Evolutionary conservation across 208 protist species (phyloP).

Genomic region (Acanthamoeba lugdunensis): DNA sequence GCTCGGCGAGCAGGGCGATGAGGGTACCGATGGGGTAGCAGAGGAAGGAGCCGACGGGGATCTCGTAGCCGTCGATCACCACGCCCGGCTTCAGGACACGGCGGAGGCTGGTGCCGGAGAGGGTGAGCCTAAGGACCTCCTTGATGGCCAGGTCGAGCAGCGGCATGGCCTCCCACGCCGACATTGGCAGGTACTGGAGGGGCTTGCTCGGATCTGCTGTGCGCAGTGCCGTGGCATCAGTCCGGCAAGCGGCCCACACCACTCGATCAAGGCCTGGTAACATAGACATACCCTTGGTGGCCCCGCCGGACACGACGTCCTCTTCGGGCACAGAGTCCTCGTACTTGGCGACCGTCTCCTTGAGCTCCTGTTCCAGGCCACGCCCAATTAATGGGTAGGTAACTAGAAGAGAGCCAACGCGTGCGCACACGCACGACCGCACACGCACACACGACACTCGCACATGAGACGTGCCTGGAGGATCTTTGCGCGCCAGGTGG

Average conservation of each 20-base stretch:
- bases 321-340: not conserved
- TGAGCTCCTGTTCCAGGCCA: not conserved
- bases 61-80: constrained; percentile 49
- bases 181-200: constrained; percentile 5
- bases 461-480: not conserved
- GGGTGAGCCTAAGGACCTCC: not conserved
- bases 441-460: too few relatives aligned
- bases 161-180: constrained; percentile 41
- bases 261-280: too few relatives aligned
- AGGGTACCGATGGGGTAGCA: not conserved
- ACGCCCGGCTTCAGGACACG: not conserved
- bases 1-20: not conserved
- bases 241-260: too few relatives aligned
- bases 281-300: not conserved
- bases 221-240: too few relatives aligned
- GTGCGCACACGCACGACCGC: too few relatives aligned
- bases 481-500: constrained; percentile 12
- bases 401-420: not conserved
- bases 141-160: constrained; percentile 41
- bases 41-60: constrained; percentile 56
- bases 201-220: constrained; percentile 18
- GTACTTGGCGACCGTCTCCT: constrained; percentile 7
- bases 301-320: not conserved
- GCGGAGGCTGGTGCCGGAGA: constrained; percentile 16
- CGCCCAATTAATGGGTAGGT: not conserved